These are phyloP conservation scores for Rachicladosporium sp. DNA, from an alignment of 2,329 filamentous ascomycete species.

Conservation along the genomic window DNA sequence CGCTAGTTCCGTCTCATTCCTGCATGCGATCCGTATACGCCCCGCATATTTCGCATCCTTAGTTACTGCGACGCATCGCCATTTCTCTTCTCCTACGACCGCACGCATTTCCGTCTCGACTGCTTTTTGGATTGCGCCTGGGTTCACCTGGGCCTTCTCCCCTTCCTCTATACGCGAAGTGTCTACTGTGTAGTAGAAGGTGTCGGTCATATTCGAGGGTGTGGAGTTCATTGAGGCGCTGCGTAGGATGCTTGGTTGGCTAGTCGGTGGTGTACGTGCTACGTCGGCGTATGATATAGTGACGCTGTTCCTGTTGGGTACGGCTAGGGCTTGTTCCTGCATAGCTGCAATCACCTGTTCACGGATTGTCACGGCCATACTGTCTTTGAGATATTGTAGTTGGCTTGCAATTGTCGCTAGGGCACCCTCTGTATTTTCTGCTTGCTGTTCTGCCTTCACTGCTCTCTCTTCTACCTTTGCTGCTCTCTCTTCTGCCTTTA, in stretches of 20 bases:
- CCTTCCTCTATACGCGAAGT: conserved; percentile 3
- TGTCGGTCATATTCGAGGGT: conserved; percentile 1
- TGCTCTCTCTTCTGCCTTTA: too few relatives aligned
- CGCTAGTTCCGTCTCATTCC: conserved; percentile 2
- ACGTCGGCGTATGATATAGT: too few relatives aligned
- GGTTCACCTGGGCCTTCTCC: conserved; percentile 1
- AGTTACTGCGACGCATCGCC: conserved; percentile 6
- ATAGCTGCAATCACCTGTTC: too few relatives aligned
- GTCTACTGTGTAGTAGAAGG: conserved; percentile 4
- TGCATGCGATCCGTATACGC: conserved; percentile 2
- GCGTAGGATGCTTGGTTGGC: conserved; percentile 1
- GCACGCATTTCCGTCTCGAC: conserved; percentile 6
- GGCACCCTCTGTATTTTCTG: too few relatives aligned
- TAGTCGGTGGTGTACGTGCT: too few relatives aligned
- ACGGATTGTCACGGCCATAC: too few relatives aligned
- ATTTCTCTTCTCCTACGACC: not conserved
- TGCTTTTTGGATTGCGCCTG: not conserved
- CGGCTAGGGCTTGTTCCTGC: too few relatives aligned
- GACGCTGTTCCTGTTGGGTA: too few relatives aligned
- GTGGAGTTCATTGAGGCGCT: conserved; percentile 1
- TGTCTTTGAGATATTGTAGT: too few relatives aligned
- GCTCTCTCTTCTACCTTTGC: too few relatives aligned
- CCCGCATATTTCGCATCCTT: conserved; percentile 2
- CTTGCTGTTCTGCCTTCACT: too few relatives aligned
- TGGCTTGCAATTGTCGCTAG: too few relatives aligned